Evolutionary conservation across 306 rosid species (phyloP).

Genomic region (Clitoria ternatea): DNA sequence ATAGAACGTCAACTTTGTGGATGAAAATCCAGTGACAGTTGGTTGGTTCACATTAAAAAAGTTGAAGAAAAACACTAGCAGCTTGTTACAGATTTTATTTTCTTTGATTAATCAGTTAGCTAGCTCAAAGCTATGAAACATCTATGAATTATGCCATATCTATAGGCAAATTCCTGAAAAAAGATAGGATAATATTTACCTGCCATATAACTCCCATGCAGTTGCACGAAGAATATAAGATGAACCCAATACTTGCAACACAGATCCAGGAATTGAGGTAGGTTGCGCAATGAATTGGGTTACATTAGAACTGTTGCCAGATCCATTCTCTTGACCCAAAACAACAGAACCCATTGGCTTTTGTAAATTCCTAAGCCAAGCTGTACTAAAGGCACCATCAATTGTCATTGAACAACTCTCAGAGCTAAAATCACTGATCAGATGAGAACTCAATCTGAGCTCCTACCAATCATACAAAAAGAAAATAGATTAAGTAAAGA

Average conservation of each 20-base stretch:
- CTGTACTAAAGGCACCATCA: constrained; percentile 81
- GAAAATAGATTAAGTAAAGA: constrained; percentile 13
- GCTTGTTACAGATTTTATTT: not conserved
- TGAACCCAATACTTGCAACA: constrained; percentile 80
- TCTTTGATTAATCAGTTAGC: not conserved
- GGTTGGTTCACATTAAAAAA: not conserved
- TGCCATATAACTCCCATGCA: constrained; percentile 91
- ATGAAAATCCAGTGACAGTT: not conserved
- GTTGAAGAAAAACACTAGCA: not conserved
- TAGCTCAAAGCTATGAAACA: constrained; percentile 7
- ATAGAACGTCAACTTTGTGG: not conserved
- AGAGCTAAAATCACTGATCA: constrained; percentile 69
- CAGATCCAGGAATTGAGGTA: constrained; percentile 89
- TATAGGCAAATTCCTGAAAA: constrained; percentile 1
- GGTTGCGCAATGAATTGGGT: constrained; percentile 78
- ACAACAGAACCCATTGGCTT: constrained; percentile 70
- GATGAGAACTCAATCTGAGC: constrained; percentile 75
- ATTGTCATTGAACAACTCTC: constrained; percentile 72
- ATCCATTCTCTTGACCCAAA: constrained; percentile 58
- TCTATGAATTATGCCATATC: not conserved
- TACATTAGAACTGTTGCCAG: constrained; percentile 49
- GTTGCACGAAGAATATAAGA: constrained; percentile 83
- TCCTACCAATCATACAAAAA: constrained; percentile 52
- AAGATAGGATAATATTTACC: constrained; percentile 43
- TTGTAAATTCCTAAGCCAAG: constrained; percentile 84